Percentiles rank a stretch among this genome's conserved stretches.
phyloP scores from a whole-genome alignment of 1,284 basidiomycete genomes.

The Cryptococcus neoformans region DNA sequence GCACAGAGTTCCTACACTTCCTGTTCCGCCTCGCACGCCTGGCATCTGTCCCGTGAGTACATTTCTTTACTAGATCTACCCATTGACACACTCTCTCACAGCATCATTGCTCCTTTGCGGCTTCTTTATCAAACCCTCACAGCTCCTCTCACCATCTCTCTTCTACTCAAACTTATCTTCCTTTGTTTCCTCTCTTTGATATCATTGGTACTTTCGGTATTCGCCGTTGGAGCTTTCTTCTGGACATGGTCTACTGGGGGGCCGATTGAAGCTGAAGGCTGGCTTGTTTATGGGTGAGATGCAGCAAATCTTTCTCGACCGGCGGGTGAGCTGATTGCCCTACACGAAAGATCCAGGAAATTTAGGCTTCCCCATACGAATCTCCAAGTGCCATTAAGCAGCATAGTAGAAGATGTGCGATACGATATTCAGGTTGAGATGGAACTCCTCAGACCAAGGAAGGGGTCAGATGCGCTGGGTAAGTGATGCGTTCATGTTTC shows the following conservation, averaged over 20 bases:
- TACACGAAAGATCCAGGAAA: constrained; percentile 26
- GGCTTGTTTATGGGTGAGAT: constrained; percentile 46
- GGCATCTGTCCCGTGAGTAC: constrained; percentile 33
- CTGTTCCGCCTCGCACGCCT: constrained; percentile 25
- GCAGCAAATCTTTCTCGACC: background rate
- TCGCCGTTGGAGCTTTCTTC: constrained; percentile 48
- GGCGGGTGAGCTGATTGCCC: background rate
- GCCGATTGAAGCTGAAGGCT: constrained; percentile 46
- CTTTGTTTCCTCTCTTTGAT: constrained; percentile 32
- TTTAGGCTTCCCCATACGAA: constrained; percentile 43
- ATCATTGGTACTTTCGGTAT: constrained; percentile 37
- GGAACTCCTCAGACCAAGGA: constrained; percentile 44
- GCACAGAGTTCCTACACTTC: constrained; percentile 39
- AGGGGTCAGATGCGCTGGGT: constrained; percentile 34
- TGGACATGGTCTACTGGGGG: constrained; percentile 46
- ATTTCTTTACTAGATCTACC: background rate
- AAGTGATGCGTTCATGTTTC: constrained; percentile 6
- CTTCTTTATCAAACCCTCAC: constrained; percentile 36
- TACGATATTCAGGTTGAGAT: constrained; percentile 50
- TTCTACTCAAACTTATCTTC: constrained; percentile 38
- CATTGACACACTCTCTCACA: constrained; percentile 12
- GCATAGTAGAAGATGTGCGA: constrained; percentile 44
- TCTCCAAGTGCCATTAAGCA: constrained; percentile 30
- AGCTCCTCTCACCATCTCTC: constrained; percentile 43
- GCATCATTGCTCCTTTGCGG: constrained; percentile 36